Evolutionary conservation across 306 rosid genomes (phyloP).

Genomic region (Phaseolus lunatus): DNA sequence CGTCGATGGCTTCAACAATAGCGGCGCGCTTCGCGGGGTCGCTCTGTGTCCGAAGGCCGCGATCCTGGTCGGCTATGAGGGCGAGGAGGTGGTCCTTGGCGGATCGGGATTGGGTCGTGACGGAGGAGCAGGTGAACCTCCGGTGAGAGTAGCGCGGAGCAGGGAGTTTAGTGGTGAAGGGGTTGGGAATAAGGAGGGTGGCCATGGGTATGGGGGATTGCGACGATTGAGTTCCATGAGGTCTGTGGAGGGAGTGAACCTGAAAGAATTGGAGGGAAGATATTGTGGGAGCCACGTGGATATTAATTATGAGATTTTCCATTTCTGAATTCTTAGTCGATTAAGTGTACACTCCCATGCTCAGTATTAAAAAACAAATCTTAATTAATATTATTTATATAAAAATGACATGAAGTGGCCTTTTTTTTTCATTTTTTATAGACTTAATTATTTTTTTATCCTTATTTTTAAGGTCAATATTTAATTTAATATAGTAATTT

Average conservation of each 20-base stretch:
- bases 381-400: too few species aligned
- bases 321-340: background rate
- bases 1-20: slow-evolving; percentile 68
- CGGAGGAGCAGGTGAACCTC: slow-evolving; percentile 63
- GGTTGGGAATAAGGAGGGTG: slow-evolving; percentile 45
- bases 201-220: slow-evolving; percentile 54
- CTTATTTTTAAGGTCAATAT: too few species aligned
- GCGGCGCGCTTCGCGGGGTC: slow-evolving; percentile 54
- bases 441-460: too few species aligned
- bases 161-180: slow-evolving; percentile 35
- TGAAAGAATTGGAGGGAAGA: slow-evolving; percentile 16
- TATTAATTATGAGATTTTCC: background rate
- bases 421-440: too few species aligned
- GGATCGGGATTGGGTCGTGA: slow-evolving; percentile 59
- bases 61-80: slow-evolving; percentile 82
- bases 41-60: slow-evolving; percentile 78
- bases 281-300: background rate
- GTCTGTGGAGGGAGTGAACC: slow-evolving; percentile 18
- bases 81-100: slow-evolving; percentile 68
- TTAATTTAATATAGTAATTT: too few species aligned
- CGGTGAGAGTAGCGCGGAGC: slow-evolving; percentile 20
- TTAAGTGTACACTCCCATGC: too few species aligned
- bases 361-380: too few species aligned
- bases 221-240: slow-evolving; percentile 35
- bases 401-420: too few species aligned